Percentiles rank a stretch among this genome's conserved stretches.
Evolutionary conservation across 257 asterid species (phyloP).

Genomic region (Ilex asprella): DNA sequence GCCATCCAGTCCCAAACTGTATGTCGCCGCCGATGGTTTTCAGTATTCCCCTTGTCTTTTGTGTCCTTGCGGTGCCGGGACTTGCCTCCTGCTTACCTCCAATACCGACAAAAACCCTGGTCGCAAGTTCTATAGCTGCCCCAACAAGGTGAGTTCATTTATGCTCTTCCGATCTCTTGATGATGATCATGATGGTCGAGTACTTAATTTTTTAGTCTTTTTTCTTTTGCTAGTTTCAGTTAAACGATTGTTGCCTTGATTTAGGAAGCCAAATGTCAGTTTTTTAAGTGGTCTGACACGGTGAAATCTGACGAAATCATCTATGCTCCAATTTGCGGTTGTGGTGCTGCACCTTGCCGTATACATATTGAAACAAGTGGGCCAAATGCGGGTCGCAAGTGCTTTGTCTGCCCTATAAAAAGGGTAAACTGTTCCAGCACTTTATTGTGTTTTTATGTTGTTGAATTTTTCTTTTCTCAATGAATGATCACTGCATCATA

Average conservation of each 20-base stretch:
- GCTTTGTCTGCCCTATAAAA: conserved; percentile 36
- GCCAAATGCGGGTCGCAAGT: conserved; percentile 29
- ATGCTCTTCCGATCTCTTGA: background rate
- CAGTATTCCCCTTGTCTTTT: background rate
- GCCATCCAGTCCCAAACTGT: background rate
- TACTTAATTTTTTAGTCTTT: background rate
- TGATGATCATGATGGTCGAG: too few species aligned
- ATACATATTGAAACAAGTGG: conserved; percentile 15
- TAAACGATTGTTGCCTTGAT: background rate
- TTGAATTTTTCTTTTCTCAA: too few species aligned
- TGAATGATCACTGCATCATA: too few species aligned
- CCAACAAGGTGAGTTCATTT: background rate
- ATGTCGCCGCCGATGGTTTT: background rate
- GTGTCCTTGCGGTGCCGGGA: background rate
- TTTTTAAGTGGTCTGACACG: conserved; percentile 40
- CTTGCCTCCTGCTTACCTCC: background rate
- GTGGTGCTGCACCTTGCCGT: conserved; percentile 53
- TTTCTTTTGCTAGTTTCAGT: background rate
- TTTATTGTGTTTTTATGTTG: too few species aligned
- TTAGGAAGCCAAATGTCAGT: background rate
- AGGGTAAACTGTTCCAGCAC: conserved; percentile 21
- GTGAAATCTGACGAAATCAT: conserved; percentile 22
- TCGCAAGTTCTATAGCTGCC: background rate
- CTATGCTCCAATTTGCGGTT: conserved; percentile 40
- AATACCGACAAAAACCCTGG: too few species aligned